Base-by-base conservation (phyloP, 768 basidiomycete genomes). In the Udeniomyces megalosporus region DNA sequence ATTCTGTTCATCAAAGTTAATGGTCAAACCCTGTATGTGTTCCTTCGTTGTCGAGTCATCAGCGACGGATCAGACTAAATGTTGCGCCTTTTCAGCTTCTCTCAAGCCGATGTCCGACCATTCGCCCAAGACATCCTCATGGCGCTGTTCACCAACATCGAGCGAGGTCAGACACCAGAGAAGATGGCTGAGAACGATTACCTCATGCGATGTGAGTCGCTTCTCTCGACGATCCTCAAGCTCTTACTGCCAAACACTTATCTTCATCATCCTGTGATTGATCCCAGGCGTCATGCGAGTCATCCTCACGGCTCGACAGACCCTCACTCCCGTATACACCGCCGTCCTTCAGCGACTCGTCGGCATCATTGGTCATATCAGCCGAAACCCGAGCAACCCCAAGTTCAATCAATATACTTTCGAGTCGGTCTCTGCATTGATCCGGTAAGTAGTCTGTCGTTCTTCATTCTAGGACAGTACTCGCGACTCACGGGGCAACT, bases 371-470 rank as follows among this genome's bases (percentile, higher is more conserved):
- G 84, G 86, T 14, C 79, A 84, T 59, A 90, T 93, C 68, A 88
- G 86, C 64, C 88, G 86, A 76, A 99, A 99, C 71, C 93, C 95
- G 17, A 90, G 87, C 72, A 99, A 99, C 74, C 95, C 95, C 1
- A 84, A 85, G 67, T 97, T 99, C 74, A 92, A 95, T 72, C 95
- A 97, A 72, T 95, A 88, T 71, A 86, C 90, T 66, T 97, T 99
- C 70, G 93, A 99, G 76, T 86, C 86, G 70, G 82, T 99, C 46
- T 85, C 92, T n/a, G 92, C 85, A 1, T 75, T 99, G 68, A 85
- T 95, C 77, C 81, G 88, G 87, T 87, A 60, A 31, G 74, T 29
- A 22, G 20, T 45, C 50, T 24, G 20, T 35, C 2, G 26, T 20
- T 31, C 7, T 29, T 12, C 17, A 2, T 38, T 7, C 6, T 24